Conservation (phyloP, 129 eudicot species). For the Ambrosia trifida region DNA sequence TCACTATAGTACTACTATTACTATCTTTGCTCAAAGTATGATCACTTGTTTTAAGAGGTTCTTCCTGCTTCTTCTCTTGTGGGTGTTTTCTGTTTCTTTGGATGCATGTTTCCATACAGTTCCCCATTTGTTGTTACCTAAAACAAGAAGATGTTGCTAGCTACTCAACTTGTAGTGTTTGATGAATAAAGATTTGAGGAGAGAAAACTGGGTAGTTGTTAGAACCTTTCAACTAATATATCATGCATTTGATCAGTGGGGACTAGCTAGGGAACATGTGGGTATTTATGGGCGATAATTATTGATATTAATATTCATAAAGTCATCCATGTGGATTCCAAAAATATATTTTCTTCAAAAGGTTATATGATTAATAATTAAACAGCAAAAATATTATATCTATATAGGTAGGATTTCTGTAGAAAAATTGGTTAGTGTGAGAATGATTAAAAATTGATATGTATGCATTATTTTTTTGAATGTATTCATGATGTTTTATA, state of each 20-base stretch:
- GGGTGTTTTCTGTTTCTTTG: constrained; percentile 16
- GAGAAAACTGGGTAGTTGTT: constrained; percentile 26
- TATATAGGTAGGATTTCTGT: too few relatives aligned
- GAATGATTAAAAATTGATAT: too few relatives aligned
- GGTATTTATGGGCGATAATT: constrained; percentile 36
- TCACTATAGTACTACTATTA: constrained; percentile 27
- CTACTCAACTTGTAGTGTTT: not conserved
- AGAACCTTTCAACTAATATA: constrained; percentile 42
- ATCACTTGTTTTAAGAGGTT: constrained; percentile 17
- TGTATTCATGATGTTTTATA: too few relatives aligned
- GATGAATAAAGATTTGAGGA: constrained; percentile 21
- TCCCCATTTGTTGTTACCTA: constrained; percentile 51
- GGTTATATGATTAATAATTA: not conserved
- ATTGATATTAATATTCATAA: constrained; percentile 4
- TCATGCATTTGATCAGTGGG: constrained; percentile 20
- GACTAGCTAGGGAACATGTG: not conserved
- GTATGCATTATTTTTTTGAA: too few relatives aligned
- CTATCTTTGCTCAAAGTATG: constrained; percentile 26
- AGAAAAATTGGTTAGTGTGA: too few relatives aligned
- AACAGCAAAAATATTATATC: not conserved
- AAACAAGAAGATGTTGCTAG: not conserved
- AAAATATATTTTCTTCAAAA: not conserved
- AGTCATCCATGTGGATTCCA: not conserved
- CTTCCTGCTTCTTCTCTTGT: constrained; percentile 19
- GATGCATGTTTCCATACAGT: constrained; percentile 55